Percentiles rank a stretch among this genome's conserved stretches.
Evolutionary conservation across 371 early-diverging fungal genomes (phyloP).

Genomic region (Mucor circinelloides): DNA sequence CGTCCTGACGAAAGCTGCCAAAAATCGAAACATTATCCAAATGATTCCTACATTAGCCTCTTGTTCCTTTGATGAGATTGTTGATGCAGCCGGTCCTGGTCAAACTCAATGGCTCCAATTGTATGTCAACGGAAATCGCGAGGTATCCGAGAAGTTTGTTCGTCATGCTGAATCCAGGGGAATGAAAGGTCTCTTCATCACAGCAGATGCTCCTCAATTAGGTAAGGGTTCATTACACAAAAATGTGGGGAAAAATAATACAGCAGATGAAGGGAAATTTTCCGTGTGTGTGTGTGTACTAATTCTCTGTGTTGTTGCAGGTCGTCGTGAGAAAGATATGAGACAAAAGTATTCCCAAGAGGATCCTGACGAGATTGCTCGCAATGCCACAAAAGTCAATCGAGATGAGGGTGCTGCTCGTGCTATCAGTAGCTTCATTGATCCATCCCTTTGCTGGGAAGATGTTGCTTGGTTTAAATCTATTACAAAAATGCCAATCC

Average conservation of each 20-base stretch:
- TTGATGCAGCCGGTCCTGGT: conserved; percentile 42
- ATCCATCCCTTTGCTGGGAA: conserved; percentile 85
- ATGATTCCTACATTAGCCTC: conserved; percentile 80
- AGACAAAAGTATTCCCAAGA: conserved; percentile 64
- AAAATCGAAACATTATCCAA: conserved; percentile 49
- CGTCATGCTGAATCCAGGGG: conserved; percentile 82
- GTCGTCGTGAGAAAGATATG: conserved; percentile 90
- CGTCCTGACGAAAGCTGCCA: conserved; percentile 67
- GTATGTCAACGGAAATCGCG: conserved; percentile 86
- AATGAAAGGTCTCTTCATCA: conserved; percentile 84
- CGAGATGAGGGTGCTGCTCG: conserved; percentile 71
- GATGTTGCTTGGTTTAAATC: conserved; percentile 82
- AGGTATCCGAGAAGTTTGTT: conserved; percentile 73
- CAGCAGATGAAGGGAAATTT: too few relatives aligned
- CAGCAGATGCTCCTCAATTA: conserved; percentile 91
- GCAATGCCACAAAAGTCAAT: conserved; percentile 25
- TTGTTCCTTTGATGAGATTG: conserved; percentile 69
- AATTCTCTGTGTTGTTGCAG: conserved; percentile 31
- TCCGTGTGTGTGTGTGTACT: neutral
- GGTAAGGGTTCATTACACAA: conserved; percentile 28
- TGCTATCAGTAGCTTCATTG: conserved; percentile 78
- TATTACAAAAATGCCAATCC: conserved; percentile 84
- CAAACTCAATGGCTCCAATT: conserved; percentile 84
- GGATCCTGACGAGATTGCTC: conserved; percentile 38
- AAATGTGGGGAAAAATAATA: conserved; percentile 6